Conservation (phyloP, 306 rosid species). For the Ochetophila trinervis region DNA sequence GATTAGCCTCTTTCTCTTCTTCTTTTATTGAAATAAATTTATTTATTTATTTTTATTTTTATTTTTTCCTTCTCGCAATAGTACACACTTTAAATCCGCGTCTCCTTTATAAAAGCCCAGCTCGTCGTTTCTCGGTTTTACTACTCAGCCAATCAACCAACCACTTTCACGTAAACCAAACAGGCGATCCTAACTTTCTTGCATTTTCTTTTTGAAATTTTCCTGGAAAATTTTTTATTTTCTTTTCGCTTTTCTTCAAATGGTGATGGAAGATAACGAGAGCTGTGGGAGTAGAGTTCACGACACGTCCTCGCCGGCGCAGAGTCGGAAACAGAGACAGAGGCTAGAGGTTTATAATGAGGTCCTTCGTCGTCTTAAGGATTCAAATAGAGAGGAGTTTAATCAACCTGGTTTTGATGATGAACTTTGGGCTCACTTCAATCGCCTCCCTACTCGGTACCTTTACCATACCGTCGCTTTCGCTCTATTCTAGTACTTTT, state of each 20-base stretch:
- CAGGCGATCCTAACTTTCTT: constrained; percentile 4
- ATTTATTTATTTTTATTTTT: background rate
- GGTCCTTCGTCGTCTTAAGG: constrained; percentile 83
- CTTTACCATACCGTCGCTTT: constrained; percentile 19
- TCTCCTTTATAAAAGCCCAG: background rate
- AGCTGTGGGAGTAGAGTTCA: constrained; percentile 61
- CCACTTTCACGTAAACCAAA: constrained; percentile 15
- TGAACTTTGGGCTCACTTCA: constrained; percentile 89
- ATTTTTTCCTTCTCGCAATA: background rate
- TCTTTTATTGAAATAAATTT: background rate
- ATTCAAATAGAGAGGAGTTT: constrained; percentile 59
- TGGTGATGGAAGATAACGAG: constrained; percentile 72
- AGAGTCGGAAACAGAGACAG: constrained; percentile 57
- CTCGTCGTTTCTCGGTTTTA: constrained; percentile 6
- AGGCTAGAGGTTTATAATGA: constrained; percentile 83
- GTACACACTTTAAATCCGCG: constrained; percentile 20
- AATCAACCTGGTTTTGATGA: constrained; percentile 74
- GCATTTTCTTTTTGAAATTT: constrained; percentile 7
- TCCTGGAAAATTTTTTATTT: background rate
- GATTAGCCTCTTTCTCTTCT: background rate
- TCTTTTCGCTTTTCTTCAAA: constrained; percentile 14
- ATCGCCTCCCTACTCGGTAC: constrained; percentile 95
- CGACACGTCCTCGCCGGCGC: constrained; percentile 41
- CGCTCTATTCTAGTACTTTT: constrained; percentile 8
- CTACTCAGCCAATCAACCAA: background rate